phyloP scores from a whole-genome alignment of 108 stramenopile genomes.

The Cyclotella cryptica region DNA sequence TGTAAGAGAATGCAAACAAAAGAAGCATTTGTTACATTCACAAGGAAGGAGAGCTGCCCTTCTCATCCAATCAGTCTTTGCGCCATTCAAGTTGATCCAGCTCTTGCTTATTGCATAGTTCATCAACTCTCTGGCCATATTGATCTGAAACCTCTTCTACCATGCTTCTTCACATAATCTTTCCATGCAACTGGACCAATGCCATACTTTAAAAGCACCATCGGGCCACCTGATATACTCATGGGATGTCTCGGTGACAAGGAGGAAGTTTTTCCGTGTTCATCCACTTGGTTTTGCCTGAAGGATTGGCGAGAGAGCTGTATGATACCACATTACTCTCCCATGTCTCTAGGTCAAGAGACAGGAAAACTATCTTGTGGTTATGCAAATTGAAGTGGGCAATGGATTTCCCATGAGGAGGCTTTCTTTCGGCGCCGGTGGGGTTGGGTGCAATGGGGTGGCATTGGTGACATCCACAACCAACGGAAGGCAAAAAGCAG shows the following conservation, averaged over 20 bases:
- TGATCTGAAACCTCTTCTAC: not conserved
- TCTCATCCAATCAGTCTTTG: slow-evolving; percentile 4
- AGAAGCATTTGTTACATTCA: slow-evolving; percentile 14
- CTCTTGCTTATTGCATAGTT: not conserved
- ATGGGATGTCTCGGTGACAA: not conserved
- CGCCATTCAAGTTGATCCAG: not conserved
- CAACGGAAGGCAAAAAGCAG: slow-evolving; percentile 10
- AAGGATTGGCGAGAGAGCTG: slow-evolving; percentile 4
- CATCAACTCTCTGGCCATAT: not conserved
- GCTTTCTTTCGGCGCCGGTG: not conserved
- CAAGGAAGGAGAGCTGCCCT: not conserved
- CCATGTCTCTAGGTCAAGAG: slow-evolving; percentile 7
- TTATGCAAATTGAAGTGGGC: not conserved
- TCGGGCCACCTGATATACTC: not conserved
- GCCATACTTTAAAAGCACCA: not conserved
- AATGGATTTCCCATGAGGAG: slow-evolving; percentile 3
- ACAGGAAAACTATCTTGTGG: slow-evolving; percentile 1
- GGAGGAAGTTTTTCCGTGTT: not conserved
- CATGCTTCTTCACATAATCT: not conserved
- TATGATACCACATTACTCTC: slow-evolving; percentile 11
- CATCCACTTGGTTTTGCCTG: not conserved
- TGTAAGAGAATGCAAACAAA: slow-evolving; percentile 9
- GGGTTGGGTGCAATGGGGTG: not conserved
- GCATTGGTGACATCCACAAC: not conserved
- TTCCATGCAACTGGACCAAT: not conserved